Percentiles rank a stretch among this genome's conserved stretches.
Conservation (phyloP, 306 rosid genomes). For the Cicer pinnatifidum region DNA sequence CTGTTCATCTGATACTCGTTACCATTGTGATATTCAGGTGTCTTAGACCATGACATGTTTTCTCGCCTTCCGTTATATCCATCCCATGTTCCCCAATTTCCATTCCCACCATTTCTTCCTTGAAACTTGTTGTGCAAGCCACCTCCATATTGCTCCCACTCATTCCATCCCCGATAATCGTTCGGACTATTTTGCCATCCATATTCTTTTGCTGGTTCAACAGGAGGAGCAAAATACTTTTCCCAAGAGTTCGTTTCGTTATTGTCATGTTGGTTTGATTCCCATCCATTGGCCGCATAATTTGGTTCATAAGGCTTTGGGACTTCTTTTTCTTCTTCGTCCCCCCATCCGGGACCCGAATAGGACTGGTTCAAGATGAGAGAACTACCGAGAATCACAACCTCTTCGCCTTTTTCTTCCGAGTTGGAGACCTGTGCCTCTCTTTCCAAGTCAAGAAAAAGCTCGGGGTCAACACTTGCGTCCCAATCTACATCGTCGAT, state of each 20-base stretch:
- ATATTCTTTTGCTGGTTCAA: conserved; percentile 36
- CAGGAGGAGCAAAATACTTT: conserved; percentile 29
- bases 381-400: conserved; percentile 47
- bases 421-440: conserved; percentile 43
- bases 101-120: conserved; percentile 47
- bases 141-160: conserved; percentile 44
- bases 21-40: conserved; percentile 44
- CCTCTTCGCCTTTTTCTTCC: conserved; percentile 38
- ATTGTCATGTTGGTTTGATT: conserved; percentile 33
- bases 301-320: conserved; percentile 41
- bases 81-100: conserved; percentile 50
- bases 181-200: conserved; percentile 47
- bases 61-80: conserved; percentile 50
- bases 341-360: conserved; percentile 48
- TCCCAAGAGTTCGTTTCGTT: conserved; percentile 51
- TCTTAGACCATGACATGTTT: conserved; percentile 52
- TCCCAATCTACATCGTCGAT: conserved; percentile 75
- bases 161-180: conserved; percentile 47
- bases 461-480: conserved; percentile 60
- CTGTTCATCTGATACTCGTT: conserved; percentile 51
- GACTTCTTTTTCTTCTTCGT: conserved; percentile 45
- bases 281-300: conserved; percentile 42
- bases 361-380: conserved; percentile 52
- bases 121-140: conserved; percentile 43
- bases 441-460: conserved; percentile 62